Evolutionary conservation across 2,329 filamentous ascomycete genomes (phyloP).

Genomic region (Penicillium italicum): DNA sequence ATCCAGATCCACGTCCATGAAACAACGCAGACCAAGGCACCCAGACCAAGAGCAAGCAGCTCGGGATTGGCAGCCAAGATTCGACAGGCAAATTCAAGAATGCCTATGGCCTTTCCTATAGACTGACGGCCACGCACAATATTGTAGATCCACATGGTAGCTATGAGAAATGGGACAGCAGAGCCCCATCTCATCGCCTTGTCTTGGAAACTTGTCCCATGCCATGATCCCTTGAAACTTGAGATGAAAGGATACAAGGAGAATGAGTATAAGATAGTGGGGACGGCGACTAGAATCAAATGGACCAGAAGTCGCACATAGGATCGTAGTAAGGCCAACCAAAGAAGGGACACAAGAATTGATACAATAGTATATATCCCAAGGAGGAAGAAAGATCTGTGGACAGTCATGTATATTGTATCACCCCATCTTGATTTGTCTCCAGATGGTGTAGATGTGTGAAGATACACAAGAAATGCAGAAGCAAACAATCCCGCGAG

Average conservation of each 20-base stretch:
- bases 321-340: slow-evolving; percentile 82
- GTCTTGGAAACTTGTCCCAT: slow-evolving; percentile 80
- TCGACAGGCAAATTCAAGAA: slow-evolving; percentile 86
- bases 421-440: slow-evolving; percentile 73
- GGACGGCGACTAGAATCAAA: slow-evolving; percentile 76
- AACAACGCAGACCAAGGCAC: slow-evolving; percentile 69
- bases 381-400: slow-evolving; percentile 82
- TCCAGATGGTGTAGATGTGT: slow-evolving; percentile 68
- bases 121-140: slow-evolving; percentile 76
- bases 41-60: slow-evolving; percentile 78
- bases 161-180: slow-evolving; percentile 68
- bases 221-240: slow-evolving; percentile 74
- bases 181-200: slow-evolving; percentile 83
- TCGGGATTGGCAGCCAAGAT: slow-evolving; percentile 83
- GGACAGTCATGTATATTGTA: slow-evolving; percentile 87
- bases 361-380: slow-evolving; percentile 90
- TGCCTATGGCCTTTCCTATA: slow-evolving; percentile 76
- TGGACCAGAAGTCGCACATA: slow-evolving; percentile 83
- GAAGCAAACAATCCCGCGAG: slow-evolving; percentile 81
- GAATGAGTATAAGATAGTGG: slow-evolving; percentile 81
- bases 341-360: slow-evolving; percentile 79
- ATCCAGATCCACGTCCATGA: slow-evolving; percentile 96
- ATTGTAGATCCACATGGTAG: slow-evolving; percentile 77
- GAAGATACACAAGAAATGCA: slow-evolving; percentile 83
- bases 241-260: slow-evolving; percentile 87